phyloP scores from a whole-genome alignment of 2,329 filamentous ascomycete genomes.

The Xylaria polymorpha region DNA sequence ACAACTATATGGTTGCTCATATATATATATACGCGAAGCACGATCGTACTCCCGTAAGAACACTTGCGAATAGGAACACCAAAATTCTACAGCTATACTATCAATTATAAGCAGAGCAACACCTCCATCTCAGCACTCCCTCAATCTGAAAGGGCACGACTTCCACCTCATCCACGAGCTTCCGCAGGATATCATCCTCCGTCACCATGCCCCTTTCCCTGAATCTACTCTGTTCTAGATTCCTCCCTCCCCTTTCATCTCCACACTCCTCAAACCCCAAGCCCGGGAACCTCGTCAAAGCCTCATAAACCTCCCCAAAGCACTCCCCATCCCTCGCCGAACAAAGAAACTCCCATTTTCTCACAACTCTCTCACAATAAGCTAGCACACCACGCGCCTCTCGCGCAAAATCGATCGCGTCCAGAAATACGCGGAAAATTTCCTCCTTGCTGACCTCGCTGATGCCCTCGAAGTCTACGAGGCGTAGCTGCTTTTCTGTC shows the following conservation, averaged over 20 bases:
- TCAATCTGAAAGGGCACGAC: background rate
- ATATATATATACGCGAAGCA: background rate
- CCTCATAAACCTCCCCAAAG: background rate
- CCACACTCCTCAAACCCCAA: background rate
- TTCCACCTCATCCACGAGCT: background rate
- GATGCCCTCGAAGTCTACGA: background rate
- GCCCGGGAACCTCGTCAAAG: background rate
- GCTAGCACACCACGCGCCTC: background rate
- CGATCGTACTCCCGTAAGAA: background rate
- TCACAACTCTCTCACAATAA: background rate
- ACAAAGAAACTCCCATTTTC: background rate
- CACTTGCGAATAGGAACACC: background rate
- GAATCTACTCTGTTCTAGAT: background rate
- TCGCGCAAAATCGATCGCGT: background rate
- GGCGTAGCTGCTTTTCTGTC: background rate
- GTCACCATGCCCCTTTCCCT: background rate
- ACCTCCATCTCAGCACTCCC: background rate
- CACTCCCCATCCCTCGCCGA: background rate
- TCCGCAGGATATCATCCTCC: background rate
- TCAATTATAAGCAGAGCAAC: background rate
- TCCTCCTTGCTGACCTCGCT: background rate
- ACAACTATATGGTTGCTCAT: background rate
- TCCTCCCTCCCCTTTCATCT: background rate
- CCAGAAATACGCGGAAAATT: conserved; percentile 4
- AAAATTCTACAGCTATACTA: background rate